Conservation (phyloP, 768 basidiomycete genomes). For the Paxillus ammoniavirescens region DNA sequence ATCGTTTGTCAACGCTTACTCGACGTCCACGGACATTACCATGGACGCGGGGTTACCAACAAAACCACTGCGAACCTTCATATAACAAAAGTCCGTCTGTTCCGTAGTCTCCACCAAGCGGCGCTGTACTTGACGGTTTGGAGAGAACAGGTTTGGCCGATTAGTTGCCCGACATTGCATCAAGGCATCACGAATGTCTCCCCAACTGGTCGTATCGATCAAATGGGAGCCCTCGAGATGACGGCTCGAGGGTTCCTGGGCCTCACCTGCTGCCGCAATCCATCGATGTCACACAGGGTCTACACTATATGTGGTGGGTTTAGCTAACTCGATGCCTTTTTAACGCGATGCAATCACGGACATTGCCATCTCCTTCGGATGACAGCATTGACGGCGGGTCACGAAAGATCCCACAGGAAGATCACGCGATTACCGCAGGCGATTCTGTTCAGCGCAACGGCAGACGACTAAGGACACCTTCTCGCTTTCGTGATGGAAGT, state of each 20-base stretch:
- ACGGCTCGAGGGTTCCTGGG: no score
- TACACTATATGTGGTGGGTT: not conserved
- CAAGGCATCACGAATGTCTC: not conserved
- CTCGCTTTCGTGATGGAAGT: no score
- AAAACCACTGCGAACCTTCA: not conserved
- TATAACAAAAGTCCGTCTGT: not conserved
- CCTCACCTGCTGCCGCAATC: not conserved
- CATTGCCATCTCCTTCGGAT: not conserved
- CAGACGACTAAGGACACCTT: no score
- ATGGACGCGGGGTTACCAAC: not conserved
- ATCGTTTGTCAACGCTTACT: conserved; percentile 1
- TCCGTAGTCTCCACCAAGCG: not conserved
- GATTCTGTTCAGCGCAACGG: not conserved
- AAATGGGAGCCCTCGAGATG: not conserved
- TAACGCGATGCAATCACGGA: not conserved
- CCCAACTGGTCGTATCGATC: not conserved
- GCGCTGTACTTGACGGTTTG: not conserved
- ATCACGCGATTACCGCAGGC: not conserved
- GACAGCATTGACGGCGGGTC: not conserved
- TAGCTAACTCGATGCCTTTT: not conserved
- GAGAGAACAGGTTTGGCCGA: not conserved
- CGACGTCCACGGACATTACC: not conserved
- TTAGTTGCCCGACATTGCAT: not conserved
- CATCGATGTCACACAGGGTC: not conserved
- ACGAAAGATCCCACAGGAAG: not conserved